These are phyloP conservation scores for Aureobasidium sp. DNA, from an alignment of 2,329 filamentous ascomycete genomes.

Conservation along the genomic window DNA sequence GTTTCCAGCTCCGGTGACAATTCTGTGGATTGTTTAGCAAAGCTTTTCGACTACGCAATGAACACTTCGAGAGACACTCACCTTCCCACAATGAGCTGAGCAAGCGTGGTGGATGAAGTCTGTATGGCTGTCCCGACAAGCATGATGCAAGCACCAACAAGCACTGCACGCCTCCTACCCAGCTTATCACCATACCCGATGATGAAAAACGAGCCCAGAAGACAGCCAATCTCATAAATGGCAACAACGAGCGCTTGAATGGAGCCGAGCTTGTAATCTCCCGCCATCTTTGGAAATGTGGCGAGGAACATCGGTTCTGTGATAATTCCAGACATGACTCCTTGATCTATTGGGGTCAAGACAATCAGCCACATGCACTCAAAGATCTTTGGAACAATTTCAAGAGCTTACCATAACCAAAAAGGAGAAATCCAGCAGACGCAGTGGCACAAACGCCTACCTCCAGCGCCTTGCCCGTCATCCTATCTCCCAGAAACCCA, in stretches of 20 bases:
- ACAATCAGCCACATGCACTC: no score
- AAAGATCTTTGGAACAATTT: no score
- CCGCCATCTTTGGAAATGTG: neutral
- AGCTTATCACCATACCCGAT: slow-evolving; percentile 21
- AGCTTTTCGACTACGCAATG: neutral
- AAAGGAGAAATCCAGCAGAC: neutral
- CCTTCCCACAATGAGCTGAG: slow-evolving; percentile 31
- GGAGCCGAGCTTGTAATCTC: neutral
- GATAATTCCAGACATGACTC: slow-evolving; percentile 16
- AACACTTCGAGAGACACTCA: neutral
- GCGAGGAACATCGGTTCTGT: slow-evolving; percentile 6
- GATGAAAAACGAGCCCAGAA: slow-evolving; percentile 21
- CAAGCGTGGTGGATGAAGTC: slow-evolving; percentile 25
- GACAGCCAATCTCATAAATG: slow-evolving; percentile 21
- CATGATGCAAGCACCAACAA: slow-evolving; percentile 26
- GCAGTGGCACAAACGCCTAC: slow-evolving; percentile 2
- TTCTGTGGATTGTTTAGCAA: slow-evolving; percentile 35
- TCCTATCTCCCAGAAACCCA: neutral
- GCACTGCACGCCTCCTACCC: slow-evolving; percentile 20
- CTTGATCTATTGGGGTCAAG: neutral
- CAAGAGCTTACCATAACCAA: neutral
- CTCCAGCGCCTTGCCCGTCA: slow-evolving; percentile 1
- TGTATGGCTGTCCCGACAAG: slow-evolving; percentile 31
- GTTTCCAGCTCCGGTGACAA: slow-evolving; percentile 34
- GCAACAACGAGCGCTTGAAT: slow-evolving; percentile 6